phyloP scores from a whole-genome alignment of 176 grass and related monocot species.

The Avena atlantica region DNA sequence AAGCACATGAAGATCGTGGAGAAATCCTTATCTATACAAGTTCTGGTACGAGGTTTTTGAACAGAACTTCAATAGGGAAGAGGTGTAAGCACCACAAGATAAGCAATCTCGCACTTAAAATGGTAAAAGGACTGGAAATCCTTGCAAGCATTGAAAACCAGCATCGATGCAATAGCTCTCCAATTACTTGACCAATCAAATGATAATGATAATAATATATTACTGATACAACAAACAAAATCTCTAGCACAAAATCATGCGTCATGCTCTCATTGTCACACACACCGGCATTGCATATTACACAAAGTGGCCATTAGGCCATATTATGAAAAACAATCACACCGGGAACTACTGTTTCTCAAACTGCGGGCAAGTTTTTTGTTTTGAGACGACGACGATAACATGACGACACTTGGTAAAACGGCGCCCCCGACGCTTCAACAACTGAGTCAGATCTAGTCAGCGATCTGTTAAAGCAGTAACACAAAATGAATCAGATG shows the following conservation, averaged over 20 bases:
- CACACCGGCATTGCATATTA: constrained; percentile 21
- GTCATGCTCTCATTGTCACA: constrained; percentile 20
- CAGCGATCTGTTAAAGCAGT: constrained; percentile 29
- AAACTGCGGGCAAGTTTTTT: background rate
- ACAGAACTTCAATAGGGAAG: too few relatives aligned
- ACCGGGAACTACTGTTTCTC: background rate
- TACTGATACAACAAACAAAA: constrained; percentile 53
- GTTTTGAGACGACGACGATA: background rate
- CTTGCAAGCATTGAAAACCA: too few relatives aligned
- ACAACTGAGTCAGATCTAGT: constrained; percentile 5
- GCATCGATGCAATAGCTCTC: too few relatives aligned
- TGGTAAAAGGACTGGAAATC: too few relatives aligned
- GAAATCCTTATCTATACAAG: too few relatives aligned
- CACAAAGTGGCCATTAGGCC: constrained; percentile 27
- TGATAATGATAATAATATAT: constrained; percentile 1
- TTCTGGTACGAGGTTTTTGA: too few relatives aligned
- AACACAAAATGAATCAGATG: constrained; percentile 8
- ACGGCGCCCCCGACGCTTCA: background rate
- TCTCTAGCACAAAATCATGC: constrained; percentile 34
- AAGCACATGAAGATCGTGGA: too few relatives aligned
- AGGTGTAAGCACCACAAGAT: too few relatives aligned
- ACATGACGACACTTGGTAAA: background rate
- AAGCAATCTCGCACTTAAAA: too few relatives aligned
- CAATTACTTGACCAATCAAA: background rate
- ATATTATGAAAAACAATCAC: constrained; percentile 33